Percentiles rank a stretch among this genome's conserved stretches.
Evolutionary conservation across 257 asterid species (phyloP).

Genomic region (Lycium ferocissimum): DNA sequence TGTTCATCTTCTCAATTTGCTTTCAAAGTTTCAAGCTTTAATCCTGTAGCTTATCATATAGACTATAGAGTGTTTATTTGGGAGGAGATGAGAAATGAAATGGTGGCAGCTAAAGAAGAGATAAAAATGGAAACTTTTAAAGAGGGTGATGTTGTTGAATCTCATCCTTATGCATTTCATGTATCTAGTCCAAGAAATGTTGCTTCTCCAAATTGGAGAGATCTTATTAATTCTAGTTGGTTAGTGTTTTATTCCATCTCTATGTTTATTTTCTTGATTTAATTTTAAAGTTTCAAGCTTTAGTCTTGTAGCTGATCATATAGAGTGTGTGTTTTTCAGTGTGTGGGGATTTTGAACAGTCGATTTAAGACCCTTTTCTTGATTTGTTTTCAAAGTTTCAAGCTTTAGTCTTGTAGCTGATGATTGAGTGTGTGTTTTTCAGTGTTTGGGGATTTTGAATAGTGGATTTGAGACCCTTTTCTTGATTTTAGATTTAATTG

Average conservation of each 20-base stretch:
- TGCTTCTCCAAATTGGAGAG: slow-evolving; percentile 55
- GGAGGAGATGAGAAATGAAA: slow-evolving; percentile 49
- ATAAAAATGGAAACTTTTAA: slow-evolving; percentile 27
- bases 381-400: not conserved
- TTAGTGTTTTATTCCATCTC: slow-evolving; percentile 21
- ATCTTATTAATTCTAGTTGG: slow-evolving; percentile 53
- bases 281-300: not conserved
- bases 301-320: not conserved
- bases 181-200: slow-evolving; percentile 52
- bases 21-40: not conserved
- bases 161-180: slow-evolving; percentile 55
- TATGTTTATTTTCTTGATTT: slow-evolving; percentile 3
- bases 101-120: slow-evolving; percentile 34
- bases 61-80: not conserved
- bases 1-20: not conserved
- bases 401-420: slow-evolving; percentile 21
- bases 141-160: not conserved
- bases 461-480: not conserved
- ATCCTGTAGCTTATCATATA: too few species aligned
- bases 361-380: not conserved
- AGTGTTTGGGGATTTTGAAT: not conserved
- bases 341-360: not conserved
- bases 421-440: not conserved
- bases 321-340: not conserved
- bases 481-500: too few species aligned